Percentiles rank a stretch among this genome's conserved stretches.
Evolutionary conservation across 108 stramenopile species (phyloP).

Genomic region (Cyclotella sp.): DNA sequence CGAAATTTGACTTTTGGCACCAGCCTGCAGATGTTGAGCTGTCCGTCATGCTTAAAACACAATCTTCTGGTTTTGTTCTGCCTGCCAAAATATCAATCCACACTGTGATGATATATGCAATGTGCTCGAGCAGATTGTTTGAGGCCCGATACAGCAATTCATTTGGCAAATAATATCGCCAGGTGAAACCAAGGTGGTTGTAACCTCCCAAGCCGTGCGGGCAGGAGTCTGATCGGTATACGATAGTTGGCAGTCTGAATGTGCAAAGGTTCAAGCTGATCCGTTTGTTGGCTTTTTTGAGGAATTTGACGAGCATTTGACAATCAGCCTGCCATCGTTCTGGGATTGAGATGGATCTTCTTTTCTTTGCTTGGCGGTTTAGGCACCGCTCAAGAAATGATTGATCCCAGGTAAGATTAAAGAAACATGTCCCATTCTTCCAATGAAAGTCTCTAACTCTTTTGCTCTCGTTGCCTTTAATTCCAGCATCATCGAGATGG

Average conservation of each 20-base stretch:
- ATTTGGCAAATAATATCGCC: slow-evolving; percentile 22
- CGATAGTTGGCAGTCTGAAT: neutral
- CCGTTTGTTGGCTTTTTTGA: too few relatives aligned
- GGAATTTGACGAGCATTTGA: neutral
- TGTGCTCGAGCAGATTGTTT: slow-evolving; percentile 34
- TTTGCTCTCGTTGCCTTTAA: neutral
- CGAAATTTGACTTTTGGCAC: too few relatives aligned
- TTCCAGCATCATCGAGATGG: neutral
- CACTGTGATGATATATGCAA: too few relatives aligned
- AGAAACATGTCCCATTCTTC: neutral
- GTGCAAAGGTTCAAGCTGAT: slow-evolving; percentile 20
- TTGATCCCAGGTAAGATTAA: slow-evolving; percentile 11
- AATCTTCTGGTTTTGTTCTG: neutral
- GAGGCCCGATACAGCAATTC: slow-evolving; percentile 30
- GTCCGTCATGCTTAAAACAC: too few relatives aligned
- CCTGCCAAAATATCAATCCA: slow-evolving; percentile 30
- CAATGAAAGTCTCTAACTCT: slow-evolving; percentile 22
- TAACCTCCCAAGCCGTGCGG: slow-evolving; percentile 34
- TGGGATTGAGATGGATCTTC: neutral
- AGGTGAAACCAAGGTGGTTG: slow-evolving; percentile 27
- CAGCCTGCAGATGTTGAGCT: too few relatives aligned
- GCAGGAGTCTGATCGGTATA: slow-evolving; percentile 35
- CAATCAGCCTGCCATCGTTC: neutral
- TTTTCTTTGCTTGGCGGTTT: slow-evolving; percentile 8
- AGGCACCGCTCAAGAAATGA: too few relatives aligned